Evolutionary conservation across 306 rosid genomes (phyloP), one percentile per base, ranked within the genome.

Genomic region (Prunus mira): DNA sequence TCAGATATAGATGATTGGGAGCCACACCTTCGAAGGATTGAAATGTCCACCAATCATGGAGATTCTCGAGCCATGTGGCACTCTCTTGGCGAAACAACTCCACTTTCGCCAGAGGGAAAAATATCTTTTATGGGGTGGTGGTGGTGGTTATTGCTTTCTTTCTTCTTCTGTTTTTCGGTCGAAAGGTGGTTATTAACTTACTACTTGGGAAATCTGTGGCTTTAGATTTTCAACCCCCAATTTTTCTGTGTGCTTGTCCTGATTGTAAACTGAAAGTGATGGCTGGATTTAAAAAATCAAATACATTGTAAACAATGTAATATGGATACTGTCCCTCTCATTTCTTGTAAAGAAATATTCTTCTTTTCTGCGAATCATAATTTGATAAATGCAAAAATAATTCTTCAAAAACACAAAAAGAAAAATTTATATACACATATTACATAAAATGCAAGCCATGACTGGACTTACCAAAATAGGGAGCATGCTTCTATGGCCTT

Each of bases 31-130:
- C 3, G 13, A 62, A 61, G 20, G 24, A 12, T 60, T 41, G 69
- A 10, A 71, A 18, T 25, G 78, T 20, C 65, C 62, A 62, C 80
- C 87, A 80, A 74, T 62, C 54, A 71, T 80, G 82, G 82, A 69
- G 74, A 67, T 65, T 52, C 38, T 13, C 11, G 24, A 25, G 80
- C 71, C 78, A 81, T 58, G 88, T 81, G 88, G 83, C 85, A 65
- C 25, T n/a, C 34, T 52, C 38, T 13, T 25, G 34, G 62, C 73
- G 17, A 14, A 43, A 41, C 55, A 57, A 58, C 5, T 34, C 41
- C 41, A 34, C 41, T 34, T 34, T 5, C 41, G 41, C 8, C 6
- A 34, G 0, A 34, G 1, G 41, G 8, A 34, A 32, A 34, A 34
- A 34, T 34, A 34, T 34, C 41, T 34, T 32, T 32, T 32, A 5